Percentiles rank a stretch among this genome's conserved stretches.
Conservation (phyloP, 805 yeast genomes). For the Saccharomycopsis fodiens region DNA sequence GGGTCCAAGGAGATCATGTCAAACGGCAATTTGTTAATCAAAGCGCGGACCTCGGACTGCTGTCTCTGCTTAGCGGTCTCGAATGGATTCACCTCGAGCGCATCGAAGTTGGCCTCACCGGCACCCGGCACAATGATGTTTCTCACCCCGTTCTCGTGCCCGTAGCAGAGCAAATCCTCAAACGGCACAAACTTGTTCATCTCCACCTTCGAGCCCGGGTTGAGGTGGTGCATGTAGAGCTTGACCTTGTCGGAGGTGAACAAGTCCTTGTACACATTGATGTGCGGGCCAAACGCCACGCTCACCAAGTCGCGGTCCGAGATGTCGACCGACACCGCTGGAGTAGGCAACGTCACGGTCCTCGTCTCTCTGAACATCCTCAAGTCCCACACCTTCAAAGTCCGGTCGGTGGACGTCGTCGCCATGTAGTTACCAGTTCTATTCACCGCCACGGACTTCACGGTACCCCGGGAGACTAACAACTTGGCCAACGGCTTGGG, state of each 20-base stretch:
- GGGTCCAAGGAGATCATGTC: conserved; percentile 94
- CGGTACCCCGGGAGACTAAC: conserved; percentile 79
- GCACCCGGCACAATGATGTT: conserved; percentile 91
- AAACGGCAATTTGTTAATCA: conserved; percentile 82
- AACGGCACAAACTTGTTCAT: conserved; percentile 77
- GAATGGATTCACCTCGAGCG: conserved; percentile 86
- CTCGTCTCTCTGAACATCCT: conserved; percentile 73
- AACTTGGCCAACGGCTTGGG: conserved; percentile 78
- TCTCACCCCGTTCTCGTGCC: conserved; percentile 71
- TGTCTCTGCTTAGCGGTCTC: conserved; percentile 91
- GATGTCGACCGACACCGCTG: conserved; percentile 69
- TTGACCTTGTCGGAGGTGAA: conserved; percentile 39
- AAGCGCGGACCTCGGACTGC: conserved; percentile 78
- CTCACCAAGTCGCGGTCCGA: conserved; percentile 84
- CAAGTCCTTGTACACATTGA: conserved; percentile 88
- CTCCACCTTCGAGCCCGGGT: conserved; percentile 70
- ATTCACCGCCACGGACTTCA: conserved; percentile 76
- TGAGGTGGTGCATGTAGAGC: conserved; percentile 78
- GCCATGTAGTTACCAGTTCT: conserved; percentile 94
- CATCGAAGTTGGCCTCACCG: conserved; percentile 97
- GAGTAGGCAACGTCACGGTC: conserved; percentile 58
- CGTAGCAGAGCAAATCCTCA: conserved; percentile 92
- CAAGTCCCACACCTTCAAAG: conserved; percentile 88
- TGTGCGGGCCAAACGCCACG: conserved; percentile 94
- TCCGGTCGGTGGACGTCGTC: conserved; percentile 79